phyloP scores from a whole-genome alignment of 306 rosid species.

The Dryas drummondii region DNA sequence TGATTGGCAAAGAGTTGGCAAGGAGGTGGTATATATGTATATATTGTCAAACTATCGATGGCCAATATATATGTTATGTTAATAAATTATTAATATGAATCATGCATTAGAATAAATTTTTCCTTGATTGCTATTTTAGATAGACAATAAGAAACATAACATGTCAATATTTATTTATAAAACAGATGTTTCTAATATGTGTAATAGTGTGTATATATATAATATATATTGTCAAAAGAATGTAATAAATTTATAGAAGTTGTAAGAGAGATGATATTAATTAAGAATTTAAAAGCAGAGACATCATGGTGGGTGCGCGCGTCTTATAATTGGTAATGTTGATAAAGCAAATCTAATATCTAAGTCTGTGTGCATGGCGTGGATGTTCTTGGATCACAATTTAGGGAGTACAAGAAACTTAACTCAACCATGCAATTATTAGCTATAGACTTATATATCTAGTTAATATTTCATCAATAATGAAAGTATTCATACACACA shows the following conservation, averaged over 20 bases:
- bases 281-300: background rate
- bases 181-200: too few species aligned
- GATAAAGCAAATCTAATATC: slow-evolving; percentile 12
- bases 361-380: slow-evolving; percentile 25
- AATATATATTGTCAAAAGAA: too few species aligned
- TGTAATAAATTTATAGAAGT: too few species aligned
- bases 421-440: background rate
- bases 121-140: too few species aligned
- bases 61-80: background rate
- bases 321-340: background rate
- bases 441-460: background rate
- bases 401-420: slow-evolving; percentile 33
- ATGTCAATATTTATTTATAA: too few species aligned
- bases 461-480: background rate
- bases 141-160: too few species aligned
- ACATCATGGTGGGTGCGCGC: background rate
- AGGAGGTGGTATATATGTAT: background rate
- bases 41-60: background rate
- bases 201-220: too few species aligned
- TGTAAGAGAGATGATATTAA: background rate
- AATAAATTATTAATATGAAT: background rate
- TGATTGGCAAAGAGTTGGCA: slow-evolving; percentile 35
- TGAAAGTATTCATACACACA: background rate
- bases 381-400: slow-evolving; percentile 51
- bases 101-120: too few species aligned